Conservation (phyloP, 1,284 basidiomycete species). For the Lignosus rhinocerotis region DNA sequence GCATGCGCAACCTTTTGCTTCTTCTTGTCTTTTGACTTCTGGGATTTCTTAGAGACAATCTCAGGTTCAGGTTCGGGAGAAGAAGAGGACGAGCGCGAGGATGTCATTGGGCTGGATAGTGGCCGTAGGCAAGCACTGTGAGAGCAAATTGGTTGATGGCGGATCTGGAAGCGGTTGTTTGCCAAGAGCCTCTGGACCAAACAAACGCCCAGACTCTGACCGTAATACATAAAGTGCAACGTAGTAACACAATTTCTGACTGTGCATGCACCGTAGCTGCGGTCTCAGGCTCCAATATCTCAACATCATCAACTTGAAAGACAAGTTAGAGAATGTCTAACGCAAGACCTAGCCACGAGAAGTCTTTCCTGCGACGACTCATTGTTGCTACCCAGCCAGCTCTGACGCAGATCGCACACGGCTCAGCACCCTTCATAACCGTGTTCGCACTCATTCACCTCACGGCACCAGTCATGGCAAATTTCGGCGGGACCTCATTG, state of each 20-base stretch:
- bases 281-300: neutral
- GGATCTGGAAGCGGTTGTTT: slow-evolving; percentile 21
- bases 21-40: slow-evolving; percentile 21
- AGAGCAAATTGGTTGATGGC: slow-evolving; percentile 11
- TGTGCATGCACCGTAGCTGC: no score
- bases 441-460: slow-evolving; percentile 69
- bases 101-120: slow-evolving; percentile 23
- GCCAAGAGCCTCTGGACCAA: slow-evolving; percentile 22
- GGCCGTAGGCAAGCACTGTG: neutral
- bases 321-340: slow-evolving; percentile 7
- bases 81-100: slow-evolving; percentile 26
- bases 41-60: slow-evolving; percentile 12
- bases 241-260: no score
- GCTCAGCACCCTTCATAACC: slow-evolving; percentile 60
- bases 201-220: slow-evolving; percentile 5
- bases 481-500: slow-evolving; percentile 61
- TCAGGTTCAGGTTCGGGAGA: slow-evolving; percentile 22
- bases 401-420: slow-evolving; percentile 52
- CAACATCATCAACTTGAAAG: neutral
- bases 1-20: slow-evolving; percentile 13
- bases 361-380: slow-evolving; percentile 20
- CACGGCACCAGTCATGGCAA: slow-evolving; percentile 65
- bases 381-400: slow-evolving; percentile 15
- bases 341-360: neutral
- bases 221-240: no score